Evolutionary conservation across 768 basidiomycete species (phyloP).

Genomic region (Pisolithus tinctorius): DNA sequence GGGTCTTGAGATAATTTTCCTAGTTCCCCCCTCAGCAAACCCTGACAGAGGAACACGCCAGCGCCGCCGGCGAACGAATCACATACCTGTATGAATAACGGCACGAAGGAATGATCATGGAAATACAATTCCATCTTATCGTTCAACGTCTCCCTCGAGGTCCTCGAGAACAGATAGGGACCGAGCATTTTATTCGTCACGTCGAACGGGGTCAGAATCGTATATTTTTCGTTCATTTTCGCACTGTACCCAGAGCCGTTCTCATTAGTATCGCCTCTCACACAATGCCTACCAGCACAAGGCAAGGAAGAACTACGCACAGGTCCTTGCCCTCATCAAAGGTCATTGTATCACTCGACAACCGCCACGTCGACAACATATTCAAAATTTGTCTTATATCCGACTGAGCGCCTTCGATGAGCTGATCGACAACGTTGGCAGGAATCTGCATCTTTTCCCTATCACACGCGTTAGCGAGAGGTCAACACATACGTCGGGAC

Average conservation of each 20-base stretch:
- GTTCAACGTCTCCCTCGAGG: slow-evolving; percentile 70
- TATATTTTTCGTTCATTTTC: slow-evolving; percentile 88
- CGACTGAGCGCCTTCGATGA: slow-evolving; percentile 82
- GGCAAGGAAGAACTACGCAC: slow-evolving; percentile 39
- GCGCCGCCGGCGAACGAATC: neutral
- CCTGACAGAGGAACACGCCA: slow-evolving; percentile 18
- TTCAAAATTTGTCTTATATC: slow-evolving; percentile 97
- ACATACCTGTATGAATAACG: slow-evolving; percentile 85
- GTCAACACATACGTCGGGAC: neutral
- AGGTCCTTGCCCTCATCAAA: slow-evolving; percentile 90
- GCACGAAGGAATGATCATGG: slow-evolving; percentile 91
- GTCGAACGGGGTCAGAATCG: slow-evolving; percentile 87
- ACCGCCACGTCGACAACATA: slow-evolving; percentile 96
- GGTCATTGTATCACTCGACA: slow-evolving; percentile 74
- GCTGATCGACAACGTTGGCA: slow-evolving; percentile 86
- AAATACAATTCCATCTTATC: slow-evolving; percentile 98
- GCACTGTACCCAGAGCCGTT: slow-evolving; percentile 39
- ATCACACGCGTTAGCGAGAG: neutral
- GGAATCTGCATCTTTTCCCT: slow-evolving; percentile 95
- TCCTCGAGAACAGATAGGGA: slow-evolving; percentile 84
- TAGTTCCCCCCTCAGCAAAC: neutral
- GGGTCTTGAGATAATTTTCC: slow-evolving; percentile 93
- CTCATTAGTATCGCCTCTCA: neutral
- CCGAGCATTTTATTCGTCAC: slow-evolving; percentile 85
- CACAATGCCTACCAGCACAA: neutral